Conservation (phyloP, 306 rosid species). For the Oxytropis ochrocephala region DNA sequence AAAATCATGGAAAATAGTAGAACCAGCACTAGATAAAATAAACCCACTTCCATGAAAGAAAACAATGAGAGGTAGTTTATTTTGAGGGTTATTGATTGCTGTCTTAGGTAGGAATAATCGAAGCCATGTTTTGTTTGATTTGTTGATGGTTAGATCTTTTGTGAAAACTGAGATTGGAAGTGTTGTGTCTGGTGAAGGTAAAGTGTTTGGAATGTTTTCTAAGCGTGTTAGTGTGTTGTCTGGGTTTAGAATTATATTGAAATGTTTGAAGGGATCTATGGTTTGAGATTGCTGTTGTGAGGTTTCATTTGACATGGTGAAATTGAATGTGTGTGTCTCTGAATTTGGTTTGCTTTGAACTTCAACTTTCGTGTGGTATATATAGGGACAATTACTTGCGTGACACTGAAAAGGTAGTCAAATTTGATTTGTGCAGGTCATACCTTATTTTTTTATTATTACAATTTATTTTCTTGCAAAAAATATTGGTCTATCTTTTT, state of each 20-base stretch:
- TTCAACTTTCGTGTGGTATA: too few species aligned
- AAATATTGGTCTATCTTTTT: too few species aligned
- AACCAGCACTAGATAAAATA: conserved; percentile 8
- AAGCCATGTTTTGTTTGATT: conserved; percentile 1
- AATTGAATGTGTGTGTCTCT: too few species aligned
- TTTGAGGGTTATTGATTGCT: background rate
- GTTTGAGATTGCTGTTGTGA: background rate
- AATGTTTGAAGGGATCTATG: background rate
- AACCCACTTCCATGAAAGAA: conserved; percentile 51
- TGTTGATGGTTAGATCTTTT: background rate
- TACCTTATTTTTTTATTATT: too few species aligned
- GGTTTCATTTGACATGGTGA: background rate
- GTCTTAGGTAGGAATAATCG: conserved; percentile 35
- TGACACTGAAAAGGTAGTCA: too few species aligned
- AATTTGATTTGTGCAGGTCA: too few species aligned
- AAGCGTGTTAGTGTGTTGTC: background rate
- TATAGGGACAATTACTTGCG: too few species aligned
- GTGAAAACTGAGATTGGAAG: background rate
- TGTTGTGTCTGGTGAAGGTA: background rate
- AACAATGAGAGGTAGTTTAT: conserved; percentile 34
- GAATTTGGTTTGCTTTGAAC: too few species aligned
- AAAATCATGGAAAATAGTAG: conserved; percentile 22
- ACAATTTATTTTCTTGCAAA: too few species aligned
- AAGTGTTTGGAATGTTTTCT: background rate
- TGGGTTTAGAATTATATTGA: background rate